Base-by-base conservation (phyloP, 139 green algal species). In the Auxenochlorella pyrenoidosa region DNA sequence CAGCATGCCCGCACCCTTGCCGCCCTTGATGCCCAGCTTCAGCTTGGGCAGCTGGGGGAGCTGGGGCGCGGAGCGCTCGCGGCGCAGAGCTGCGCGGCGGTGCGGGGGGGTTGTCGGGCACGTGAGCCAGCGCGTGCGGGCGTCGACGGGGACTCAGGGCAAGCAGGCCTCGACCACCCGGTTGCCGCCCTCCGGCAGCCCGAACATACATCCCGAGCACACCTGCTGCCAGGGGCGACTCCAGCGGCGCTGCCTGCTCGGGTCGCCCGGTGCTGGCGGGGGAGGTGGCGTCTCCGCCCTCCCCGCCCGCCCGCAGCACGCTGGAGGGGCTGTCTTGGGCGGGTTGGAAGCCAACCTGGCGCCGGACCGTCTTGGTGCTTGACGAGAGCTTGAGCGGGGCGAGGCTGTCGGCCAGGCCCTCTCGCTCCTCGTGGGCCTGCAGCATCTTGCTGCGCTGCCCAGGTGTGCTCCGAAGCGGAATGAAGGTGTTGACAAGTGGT, bases 11-110 rank as follows among this genome's bases (percentile, higher is more conserved):
- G 24, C 54, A 5, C n/a, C 54, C 10, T 51, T 71, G 54, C 43
- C 75, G 26, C 34, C 30, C 51, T 40, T 60, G 51, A 83, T 13
- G 40, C 80, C 80, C 10, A 85, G 80, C 60, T 85, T 85, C 58
- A 85, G 80, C 41, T 85, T 85, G 40, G 80, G 80, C 28, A 85
- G 63, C 15, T 19, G 12, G 13, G 80, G 80, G 1, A 76, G 60
- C 63, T 30, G 22, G 10, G 43, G 75, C 44, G 36, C 44, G 30
- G 43, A 63, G 28, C 40, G 40, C 2, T 54, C 73, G 73, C 43
- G 73, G 8, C 73, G 73, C 40, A 80, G 73, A 15, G 73, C 73
- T 51, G 72, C 34, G 30, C 3, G 70, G 70, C 13, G 34, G 4
- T n/a, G 16, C 15, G 70, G n/a, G 70, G 34, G 36, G 34, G 34